A percentile compares a stretch with the other conserved stretches of the same genome.
Conservation (phyloP, 2,329 filamentous ascomycete genomes). For the Phymatotrichopsis omnivora region DNA sequence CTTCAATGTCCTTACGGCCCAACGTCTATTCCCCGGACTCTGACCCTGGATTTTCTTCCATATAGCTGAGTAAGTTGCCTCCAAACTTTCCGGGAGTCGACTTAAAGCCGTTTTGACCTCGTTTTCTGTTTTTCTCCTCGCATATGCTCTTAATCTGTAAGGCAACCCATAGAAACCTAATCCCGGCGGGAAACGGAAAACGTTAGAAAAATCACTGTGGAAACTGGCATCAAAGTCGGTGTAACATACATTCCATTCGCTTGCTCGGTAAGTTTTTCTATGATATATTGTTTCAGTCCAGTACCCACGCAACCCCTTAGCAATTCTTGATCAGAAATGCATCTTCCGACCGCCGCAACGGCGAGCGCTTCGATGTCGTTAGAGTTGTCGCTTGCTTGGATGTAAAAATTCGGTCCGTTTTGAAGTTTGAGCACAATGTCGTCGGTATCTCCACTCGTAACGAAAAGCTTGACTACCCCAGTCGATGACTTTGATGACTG, state of each 20-base stretch:
- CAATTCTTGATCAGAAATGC: constrained; percentile 4
- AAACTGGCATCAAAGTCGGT: not conserved
- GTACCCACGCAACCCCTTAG: constrained; percentile 1
- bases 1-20: not conserved
- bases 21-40: not conserved
- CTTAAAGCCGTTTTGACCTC: not conserved
- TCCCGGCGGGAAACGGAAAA: too few relatives aligned
- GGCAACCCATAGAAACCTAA: constrained; percentile 10
- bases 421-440: constrained; percentile 10
- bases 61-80: constrained; percentile 1
- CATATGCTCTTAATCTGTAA: constrained; percentile 9
- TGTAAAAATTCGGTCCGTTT: constrained; percentile 14
- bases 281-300: constrained; percentile 5
- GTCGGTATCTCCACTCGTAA: constrained; percentile 13
- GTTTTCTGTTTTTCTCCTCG: not conserved
- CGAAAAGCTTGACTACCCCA: constrained; percentile 24
- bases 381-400: constrained; percentile 8
- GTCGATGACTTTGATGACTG: constrained; percentile 7
- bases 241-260: constrained; percentile 14
- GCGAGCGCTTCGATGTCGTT: constrained; percentile 12
- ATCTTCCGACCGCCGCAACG: not conserved
- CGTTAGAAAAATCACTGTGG: not conserved
- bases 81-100: not conserved
- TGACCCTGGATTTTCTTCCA: not conserved
- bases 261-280: not conserved